Base-by-base conservation (phyloP, 192 early-diverging fungal species). In the Rhizophagus clarus region DNA sequence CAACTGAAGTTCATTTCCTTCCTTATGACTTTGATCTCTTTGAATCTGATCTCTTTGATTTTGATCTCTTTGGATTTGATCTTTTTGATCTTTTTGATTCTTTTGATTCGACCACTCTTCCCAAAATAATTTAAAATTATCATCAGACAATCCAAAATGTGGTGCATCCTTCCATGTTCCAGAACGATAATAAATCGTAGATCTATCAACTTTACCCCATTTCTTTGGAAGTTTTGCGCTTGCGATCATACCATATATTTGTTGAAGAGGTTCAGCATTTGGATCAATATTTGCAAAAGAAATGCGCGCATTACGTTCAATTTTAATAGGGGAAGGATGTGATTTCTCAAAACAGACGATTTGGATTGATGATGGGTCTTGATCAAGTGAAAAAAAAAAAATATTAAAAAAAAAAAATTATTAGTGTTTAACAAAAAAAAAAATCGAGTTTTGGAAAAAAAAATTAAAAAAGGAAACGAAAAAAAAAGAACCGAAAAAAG, bases 191-290 rank as follows among this genome's bases (percentile, higher is more conserved):
- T 79, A 70, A 5, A 79, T 37, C 0, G 1, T 51, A 28, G 63
- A 28, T 49, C 17, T 15, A 37, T 79, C 77, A 12, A 79, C 66
- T 4, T 79, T 61, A 32, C 77, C 77, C 77, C 77, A 79, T 49
- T 61, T 61, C 15, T 79, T 79, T 20, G 77, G 62, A 34, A 56
- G 20, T 29, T 40, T 61, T 34, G 63, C 22, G 17, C 32, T 79
- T 1, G n/a, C 10, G 20, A 79, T 42, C 10, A 24, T 20, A 3
- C 20, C 22, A 15, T 56, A 69, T 20, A 79, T 6, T 29, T 51
- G 40, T 69, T 42, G 42, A 26, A 79, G 31, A 1, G 45, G 26
- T 15, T 69, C 45, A 7, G 22, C 3, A 17, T 28, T 34, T 69
- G 45, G 28, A 49, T 66, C 47, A 11, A 69, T 26, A 40, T n/a